Evolutionary conservation across 2,329 filamentous ascomycete species (phyloP).

Genomic region (Fusarium sp.): DNA sequence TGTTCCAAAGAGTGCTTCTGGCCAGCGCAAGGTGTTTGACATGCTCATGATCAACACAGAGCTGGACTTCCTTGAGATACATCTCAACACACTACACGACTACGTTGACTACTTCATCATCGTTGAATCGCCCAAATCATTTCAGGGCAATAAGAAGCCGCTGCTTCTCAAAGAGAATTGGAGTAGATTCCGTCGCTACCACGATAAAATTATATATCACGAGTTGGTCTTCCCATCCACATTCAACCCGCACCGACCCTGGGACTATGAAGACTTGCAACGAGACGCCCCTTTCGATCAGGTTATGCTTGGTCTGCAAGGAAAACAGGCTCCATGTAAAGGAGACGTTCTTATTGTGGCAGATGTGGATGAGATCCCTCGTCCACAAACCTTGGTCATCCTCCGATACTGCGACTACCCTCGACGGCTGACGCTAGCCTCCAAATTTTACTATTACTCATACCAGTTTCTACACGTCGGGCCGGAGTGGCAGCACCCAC

Average conservation of each 20-base stretch:
- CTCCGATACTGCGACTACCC: conserved; percentile 66
- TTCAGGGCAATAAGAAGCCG: conserved; percentile 68
- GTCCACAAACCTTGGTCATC: conserved; percentile 62
- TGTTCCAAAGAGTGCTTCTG: conserved; percentile 28
- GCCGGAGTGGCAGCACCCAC: conserved; percentile 67
- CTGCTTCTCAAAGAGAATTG: conserved; percentile 66
- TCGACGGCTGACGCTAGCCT: conserved; percentile 64
- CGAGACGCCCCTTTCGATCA: conserved; percentile 70
- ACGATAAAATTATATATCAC: conserved; percentile 72
- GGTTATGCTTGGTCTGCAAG: conserved; percentile 63
- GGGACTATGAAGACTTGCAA: conserved; percentile 65
- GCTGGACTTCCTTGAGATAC: conserved; percentile 75
- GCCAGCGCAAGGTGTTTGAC: conserved; percentile 58
- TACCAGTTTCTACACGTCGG: conserved; percentile 63
- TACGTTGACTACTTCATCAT: conserved; percentile 75
- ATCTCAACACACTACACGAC: conserved; percentile 68
- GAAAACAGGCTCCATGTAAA: conserved; percentile 55
- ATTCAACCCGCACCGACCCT: conserved; percentile 56
- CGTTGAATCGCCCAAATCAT: conserved; percentile 69
- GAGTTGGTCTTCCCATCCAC: conserved; percentile 60
- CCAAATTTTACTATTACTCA: conserved; percentile 69
- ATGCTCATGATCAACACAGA: conserved; percentile 73
- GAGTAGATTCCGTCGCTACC: conserved; percentile 64
- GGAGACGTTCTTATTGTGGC: conserved; percentile 70
- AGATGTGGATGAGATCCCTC: conserved; percentile 71